Conservation (phyloP, 257 asterid genomes). For the Primulina huaijiensis region DNA sequence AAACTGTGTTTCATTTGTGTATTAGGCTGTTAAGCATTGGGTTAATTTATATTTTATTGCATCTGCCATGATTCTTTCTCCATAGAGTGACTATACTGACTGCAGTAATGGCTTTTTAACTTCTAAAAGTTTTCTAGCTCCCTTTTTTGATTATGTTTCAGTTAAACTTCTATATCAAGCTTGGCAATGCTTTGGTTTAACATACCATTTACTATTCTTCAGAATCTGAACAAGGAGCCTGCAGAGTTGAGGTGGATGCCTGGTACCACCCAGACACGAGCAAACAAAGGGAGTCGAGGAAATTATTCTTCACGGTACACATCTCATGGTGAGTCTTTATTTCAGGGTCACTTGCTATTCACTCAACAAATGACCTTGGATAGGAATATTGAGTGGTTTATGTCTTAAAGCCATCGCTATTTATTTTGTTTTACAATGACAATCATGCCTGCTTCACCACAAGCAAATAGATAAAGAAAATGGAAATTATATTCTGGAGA, state of each 20-base stretch:
- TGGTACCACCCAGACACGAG: conserved; percentile 53
- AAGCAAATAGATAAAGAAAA: conserved; percentile 6
- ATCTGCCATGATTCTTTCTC: not conserved
- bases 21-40: not conserved
- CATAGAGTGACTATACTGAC: not conserved
- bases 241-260: conserved; percentile 66
- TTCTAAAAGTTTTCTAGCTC: not conserved
- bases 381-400: conserved; percentile 8
- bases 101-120: not conserved
- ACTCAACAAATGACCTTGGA: conserved; percentile 5
- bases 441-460: conserved; percentile 4
- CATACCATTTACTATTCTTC: conserved; percentile 29
- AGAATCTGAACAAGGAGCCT: conserved; percentile 63
- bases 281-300: conserved; percentile 63
- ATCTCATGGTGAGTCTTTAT: conserved; percentile 53
- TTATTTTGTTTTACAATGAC: not conserved
- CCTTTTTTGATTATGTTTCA: not conserved
- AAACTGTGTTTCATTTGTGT: conserved; percentile 2
- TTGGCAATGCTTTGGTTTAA: conserved; percentile 12
- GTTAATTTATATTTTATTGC: conserved; percentile 7
- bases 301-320: conserved; percentile 49
- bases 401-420: not conserved
- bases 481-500: not conserved
- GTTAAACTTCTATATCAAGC: conserved; percentile 17
- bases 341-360: conserved; percentile 10